Evolutionary conservation across 306 rosid species (phyloP).

Genomic region (Trichosanthes cucumerina): DNA sequence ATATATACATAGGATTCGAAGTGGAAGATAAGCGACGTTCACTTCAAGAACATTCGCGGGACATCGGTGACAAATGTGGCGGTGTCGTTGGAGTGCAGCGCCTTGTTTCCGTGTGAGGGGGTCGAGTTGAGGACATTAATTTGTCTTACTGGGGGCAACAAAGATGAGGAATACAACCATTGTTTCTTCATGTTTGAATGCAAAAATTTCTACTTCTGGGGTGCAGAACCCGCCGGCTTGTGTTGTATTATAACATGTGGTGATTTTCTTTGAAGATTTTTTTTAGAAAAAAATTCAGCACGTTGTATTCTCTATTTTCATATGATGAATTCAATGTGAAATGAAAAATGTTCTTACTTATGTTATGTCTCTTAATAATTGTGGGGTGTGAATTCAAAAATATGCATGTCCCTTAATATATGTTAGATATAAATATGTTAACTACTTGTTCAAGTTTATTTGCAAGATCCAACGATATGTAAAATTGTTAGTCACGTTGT

Average conservation of each 20-base stretch:
- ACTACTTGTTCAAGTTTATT: too few relatives aligned
- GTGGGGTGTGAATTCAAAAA: too few relatives aligned
- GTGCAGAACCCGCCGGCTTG: constrained; percentile 36
- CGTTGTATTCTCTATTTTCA: too few relatives aligned
- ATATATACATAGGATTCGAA: constrained; percentile 33
- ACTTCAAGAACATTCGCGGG: constrained; percentile 50
- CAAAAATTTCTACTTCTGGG: constrained; percentile 32
- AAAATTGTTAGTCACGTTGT: too few relatives aligned
- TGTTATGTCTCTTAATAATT: too few relatives aligned
- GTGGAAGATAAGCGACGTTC: constrained; percentile 48
- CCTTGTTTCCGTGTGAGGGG: constrained; percentile 27
- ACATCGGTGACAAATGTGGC: constrained; percentile 30
- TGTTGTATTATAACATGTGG: background rate
- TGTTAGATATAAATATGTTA: too few relatives aligned
- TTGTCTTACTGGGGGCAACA: constrained; percentile 19
- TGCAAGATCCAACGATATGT: too few relatives aligned
- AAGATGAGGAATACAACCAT: background rate
- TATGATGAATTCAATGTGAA: too few relatives aligned
- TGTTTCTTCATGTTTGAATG: constrained; percentile 31
- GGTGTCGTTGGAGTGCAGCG: constrained; percentile 47
- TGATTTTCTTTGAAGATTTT: background rate
- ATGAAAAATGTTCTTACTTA: too few relatives aligned
- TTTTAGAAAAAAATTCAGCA: too few relatives aligned
- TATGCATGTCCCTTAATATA: too few relatives aligned
- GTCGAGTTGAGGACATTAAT: constrained; percentile 35